Base-by-base conservation (phyloP, 78 protist genomes). In the Pigoraptor vietnamica region DNA sequence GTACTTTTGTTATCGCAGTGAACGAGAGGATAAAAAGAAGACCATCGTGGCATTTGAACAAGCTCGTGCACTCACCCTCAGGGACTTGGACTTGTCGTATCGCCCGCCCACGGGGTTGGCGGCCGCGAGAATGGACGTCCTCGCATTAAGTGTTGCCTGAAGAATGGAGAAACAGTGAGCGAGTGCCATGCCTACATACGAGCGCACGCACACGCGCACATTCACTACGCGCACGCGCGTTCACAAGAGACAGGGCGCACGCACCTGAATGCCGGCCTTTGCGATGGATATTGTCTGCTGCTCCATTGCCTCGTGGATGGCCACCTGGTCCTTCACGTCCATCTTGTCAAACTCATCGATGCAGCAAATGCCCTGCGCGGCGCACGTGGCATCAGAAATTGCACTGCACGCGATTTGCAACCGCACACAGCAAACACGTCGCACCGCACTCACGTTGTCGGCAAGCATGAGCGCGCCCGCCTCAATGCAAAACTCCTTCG, bases 401-500 rank as follows among this genome's bases (percentile, higher is more conserved):
- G 32, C 33, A 9, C 9, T 19, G 89, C 25, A 2, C 6, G 1
- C 79, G n/a, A 86, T 23, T 21, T 19, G 19, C n/a, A 37, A 23
- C 37, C 1, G 37, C 35, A 93, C 36, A 14, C 29, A 93, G 38
- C 6, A 23, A 37, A 86, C 29, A 6, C 23, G 23, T 25, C 9
- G 9, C 55, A 24, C 1, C 84, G 95, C n/a, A n/a, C n/a, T n/a
- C n/a, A n/a, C n/a, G 88, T 99, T 98, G 94, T 99, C 99, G 2
- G 99, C 99, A 19, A 99, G 96, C 99, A 99, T 98, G 37, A 99
- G 95, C 23, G 99, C 99, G 55, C 99, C 99, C 0, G 99, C 99
- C 86, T 99, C 99, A 24, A 99, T 98, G 39, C 95, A 94, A 38
- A 97, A 98, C 94, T 99, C 99, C 35, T 99, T 98, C 9, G 99